Evolutionary conservation across 2,329 filamentous ascomycete genomes (phyloP).

Genomic region (Penicillium sp.): DNA sequence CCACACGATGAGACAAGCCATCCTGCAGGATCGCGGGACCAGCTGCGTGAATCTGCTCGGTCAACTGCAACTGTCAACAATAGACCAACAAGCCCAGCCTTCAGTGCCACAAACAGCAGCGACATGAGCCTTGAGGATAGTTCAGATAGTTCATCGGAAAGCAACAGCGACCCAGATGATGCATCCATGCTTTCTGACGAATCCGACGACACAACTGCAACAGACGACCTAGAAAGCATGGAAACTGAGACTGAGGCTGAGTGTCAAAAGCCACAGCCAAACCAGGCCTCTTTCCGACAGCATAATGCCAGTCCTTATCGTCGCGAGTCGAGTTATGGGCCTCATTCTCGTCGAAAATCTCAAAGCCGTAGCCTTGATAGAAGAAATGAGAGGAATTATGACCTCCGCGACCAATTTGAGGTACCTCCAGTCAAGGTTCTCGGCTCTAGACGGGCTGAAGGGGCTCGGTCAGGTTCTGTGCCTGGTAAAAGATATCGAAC

Average conservation of each 20-base stretch:
- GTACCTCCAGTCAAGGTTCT: slow-evolving; percentile 1
- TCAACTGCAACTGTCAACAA: neutral
- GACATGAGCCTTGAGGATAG: neutral
- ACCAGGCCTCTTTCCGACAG: slow-evolving; percentile 20
- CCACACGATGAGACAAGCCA: neutral
- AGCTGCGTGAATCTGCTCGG: neutral
- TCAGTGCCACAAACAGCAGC: neutral
- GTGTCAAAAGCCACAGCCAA: slow-evolving; percentile 17
- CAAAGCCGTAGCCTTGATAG: slow-evolving; percentile 11
- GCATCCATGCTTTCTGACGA: slow-evolving; percentile 31
- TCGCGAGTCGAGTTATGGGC: neutral
- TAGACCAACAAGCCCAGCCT: neutral
- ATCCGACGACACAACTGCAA: slow-evolving; percentile 29
- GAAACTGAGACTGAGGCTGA: slow-evolving; percentile 20
- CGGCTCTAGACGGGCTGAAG: neutral
- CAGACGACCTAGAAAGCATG: slow-evolving; percentile 29
- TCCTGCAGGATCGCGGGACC: neutral
- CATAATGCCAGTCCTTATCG: slow-evolving; percentile 21
- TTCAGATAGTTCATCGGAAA: slow-evolving; percentile 18
- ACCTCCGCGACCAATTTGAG: slow-evolving; percentile 7
- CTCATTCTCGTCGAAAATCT: slow-evolving; percentile 3
- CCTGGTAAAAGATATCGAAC: slow-evolving; percentile 13
- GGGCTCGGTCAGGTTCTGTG: neutral
- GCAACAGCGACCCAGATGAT: slow-evolving; percentile 32
- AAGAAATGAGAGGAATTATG: slow-evolving; percentile 7